Percentiles rank a stretch among this genome's conserved stretches.
These are phyloP conservation scores for Scutellaria barbata DNA, from an alignment of 257 asterid genomes.

Conservation along the genomic window DNA sequence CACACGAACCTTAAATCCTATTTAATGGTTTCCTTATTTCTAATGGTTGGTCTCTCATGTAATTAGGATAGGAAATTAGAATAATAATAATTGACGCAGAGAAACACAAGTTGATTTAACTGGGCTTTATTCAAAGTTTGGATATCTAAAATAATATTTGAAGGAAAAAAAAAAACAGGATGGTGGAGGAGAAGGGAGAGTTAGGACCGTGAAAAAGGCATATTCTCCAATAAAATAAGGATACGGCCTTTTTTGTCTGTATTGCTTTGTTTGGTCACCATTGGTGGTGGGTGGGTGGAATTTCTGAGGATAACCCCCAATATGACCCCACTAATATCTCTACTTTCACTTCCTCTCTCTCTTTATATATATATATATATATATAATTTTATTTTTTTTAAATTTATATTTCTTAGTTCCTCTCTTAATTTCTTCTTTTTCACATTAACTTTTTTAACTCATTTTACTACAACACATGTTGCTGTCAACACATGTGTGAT, in stretches of 20 bases:
- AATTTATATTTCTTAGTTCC: constrained; percentile 10
- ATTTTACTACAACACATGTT: neutral
- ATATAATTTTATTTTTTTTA: constrained; percentile 17
- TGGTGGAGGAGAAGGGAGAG: constrained; percentile 54
- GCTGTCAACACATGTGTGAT: too few relatives aligned
- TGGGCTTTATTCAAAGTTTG: neutral
- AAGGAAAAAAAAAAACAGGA: constrained; percentile 26
- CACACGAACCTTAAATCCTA: too few relatives aligned
- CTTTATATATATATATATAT: too few relatives aligned
- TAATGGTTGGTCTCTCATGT: too few relatives aligned
- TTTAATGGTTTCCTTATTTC: too few relatives aligned
- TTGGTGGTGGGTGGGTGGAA: constrained; percentile 71
- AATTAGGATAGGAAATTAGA: too few relatives aligned
- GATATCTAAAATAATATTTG: neutral
- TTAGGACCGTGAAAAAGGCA: constrained; percentile 68
- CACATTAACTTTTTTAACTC: neutral
- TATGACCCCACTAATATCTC: constrained; percentile 49
- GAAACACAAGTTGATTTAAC: too few relatives aligned
- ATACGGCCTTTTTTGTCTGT: constrained; percentile 40
- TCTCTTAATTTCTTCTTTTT: neutral
- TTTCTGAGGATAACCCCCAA: constrained; percentile 58
- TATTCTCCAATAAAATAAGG: constrained; percentile 46
- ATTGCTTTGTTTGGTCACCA: constrained; percentile 47
- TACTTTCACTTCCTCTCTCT: constrained; percentile 19
- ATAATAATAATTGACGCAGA: too few relatives aligned